Base-by-base conservation (phyloP, 73 alveolate genomes). In the Symbiodinium pilosum region DNA sequence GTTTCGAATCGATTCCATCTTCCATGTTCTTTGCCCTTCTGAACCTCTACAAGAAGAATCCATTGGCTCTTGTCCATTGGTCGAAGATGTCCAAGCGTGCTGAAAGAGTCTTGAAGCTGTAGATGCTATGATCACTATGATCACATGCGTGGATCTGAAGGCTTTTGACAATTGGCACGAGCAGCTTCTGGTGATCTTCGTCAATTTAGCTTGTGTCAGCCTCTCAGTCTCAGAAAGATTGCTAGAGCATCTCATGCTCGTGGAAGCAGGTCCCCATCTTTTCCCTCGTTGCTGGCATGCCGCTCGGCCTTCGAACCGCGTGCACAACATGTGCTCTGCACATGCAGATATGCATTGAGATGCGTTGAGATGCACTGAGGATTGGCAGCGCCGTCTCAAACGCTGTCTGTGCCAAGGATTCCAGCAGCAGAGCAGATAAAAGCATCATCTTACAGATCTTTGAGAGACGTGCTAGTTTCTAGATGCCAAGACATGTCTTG, bases 11-110 rank as follows among this genome's bases (percentile, higher is more conserved):
- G 73, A 91, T 91, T 24, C 96, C 96, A 24, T 91, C 96, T 18
- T 68, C 96, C 88, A 91, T 91, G 96, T 91, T 91, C 88, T 91
- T 69, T 43, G 96, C 96, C 12, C 20, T 91, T 75, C 77, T 91
- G 81, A 91, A 83, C 69, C 77, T 91, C 42, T 68, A 69, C 96
- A 91, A 91, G 88, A 91, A 91, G 96, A 91, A 91, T n/a, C 96
- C 96, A 43, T 8, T 91, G 54, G 96, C 96, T 0, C 88, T 68
- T 34, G 96, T 41, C n/a, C 36, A 86, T 64, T 16, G 86, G 86
- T 12, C n/a, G n/a, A n/a, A n/a, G n/a, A n/a, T n/a, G n/a, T n/a
- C n/a, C n/a, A n/a, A n/a, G 32, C 16, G 30, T 11, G 69, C 69
- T 52, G 9, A n/a, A n/a, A n/a, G n/a, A n/a, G n/a, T n/a, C n/a